Percentiles rank a stretch among this genome's conserved stretches.
These are phyloP conservation scores for Trichocladium antarcticum DNA, from an alignment of 495 filamentous ascomycete genomes.

Conservation along the genomic window DNA sequence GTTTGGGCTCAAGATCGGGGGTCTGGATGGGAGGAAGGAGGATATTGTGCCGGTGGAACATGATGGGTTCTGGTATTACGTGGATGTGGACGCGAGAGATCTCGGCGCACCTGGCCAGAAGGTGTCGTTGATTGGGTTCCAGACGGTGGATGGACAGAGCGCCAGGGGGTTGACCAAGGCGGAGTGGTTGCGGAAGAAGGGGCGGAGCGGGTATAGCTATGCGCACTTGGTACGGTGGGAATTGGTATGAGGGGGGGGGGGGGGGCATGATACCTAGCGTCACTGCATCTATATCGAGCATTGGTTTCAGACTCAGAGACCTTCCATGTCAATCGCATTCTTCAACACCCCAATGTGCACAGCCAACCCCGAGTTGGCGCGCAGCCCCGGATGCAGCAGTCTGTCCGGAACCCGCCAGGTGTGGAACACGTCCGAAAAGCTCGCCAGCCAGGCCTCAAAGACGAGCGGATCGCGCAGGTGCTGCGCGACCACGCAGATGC, in stretches of 20 bases:
- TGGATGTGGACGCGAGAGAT: conserved; percentile 52
- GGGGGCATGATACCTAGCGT: too few species aligned
- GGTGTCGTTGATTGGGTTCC: conserved; percentile 50
- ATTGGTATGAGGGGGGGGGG: conserved; percentile 37
- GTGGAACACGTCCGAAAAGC: conserved; percentile 53
- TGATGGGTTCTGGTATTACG: conserved; percentile 62
- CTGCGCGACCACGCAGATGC: conserved; percentile 64
- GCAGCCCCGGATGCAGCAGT: conserved; percentile 40
- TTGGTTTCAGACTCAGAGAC: too few species aligned
- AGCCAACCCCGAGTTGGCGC: conserved; percentile 50
- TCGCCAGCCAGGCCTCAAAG: conserved; percentile 69
- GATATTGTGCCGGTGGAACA: conserved; percentile 51
- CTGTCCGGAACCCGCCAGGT: conserved; percentile 68
- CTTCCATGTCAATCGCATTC: conserved; percentile 2
- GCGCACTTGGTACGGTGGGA: conserved; percentile 58
- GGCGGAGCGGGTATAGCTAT: conserved; percentile 50
- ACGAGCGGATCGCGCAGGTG: conserved; percentile 76
- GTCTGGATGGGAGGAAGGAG: conserved; percentile 56
- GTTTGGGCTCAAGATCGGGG: conserved; percentile 54
- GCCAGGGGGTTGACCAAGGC: conserved; percentile 55
- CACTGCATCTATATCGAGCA: background rate
- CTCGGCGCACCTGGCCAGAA: conserved; percentile 61
- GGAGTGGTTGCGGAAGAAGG: conserved; percentile 53
- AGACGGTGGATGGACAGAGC: conserved; percentile 50
- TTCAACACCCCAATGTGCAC: conserved; percentile 53